These are phyloP conservation scores for Melanogaster broomeanus DNA, from an alignment of 768 basidiomycete species.

Conservation along the genomic window DNA sequence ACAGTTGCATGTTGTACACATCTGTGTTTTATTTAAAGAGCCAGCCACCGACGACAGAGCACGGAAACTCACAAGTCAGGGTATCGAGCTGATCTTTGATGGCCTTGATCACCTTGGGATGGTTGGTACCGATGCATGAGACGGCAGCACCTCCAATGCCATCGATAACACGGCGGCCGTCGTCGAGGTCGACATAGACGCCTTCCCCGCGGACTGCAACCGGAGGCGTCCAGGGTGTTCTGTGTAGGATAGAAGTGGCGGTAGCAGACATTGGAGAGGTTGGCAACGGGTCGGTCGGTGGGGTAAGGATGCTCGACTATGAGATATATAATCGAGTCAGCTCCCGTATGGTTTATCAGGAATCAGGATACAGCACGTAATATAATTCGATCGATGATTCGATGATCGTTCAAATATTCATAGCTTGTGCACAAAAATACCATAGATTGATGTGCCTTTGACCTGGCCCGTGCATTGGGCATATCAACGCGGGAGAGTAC, in stretches of 20 bases:
- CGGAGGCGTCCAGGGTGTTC: slow-evolving; percentile 76
- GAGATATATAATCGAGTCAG: not conserved
- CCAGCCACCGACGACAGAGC: not conserved
- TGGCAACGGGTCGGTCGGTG: not conserved
- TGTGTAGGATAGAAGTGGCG: slow-evolving; percentile 52
- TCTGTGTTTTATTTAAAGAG: slow-evolving; percentile 43
- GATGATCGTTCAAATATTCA: no score
- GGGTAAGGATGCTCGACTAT: not conserved
- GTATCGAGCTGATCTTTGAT: slow-evolving; percentile 81
- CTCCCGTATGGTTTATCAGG: no score
- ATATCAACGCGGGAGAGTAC: no score
- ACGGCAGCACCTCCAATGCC: slow-evolving; percentile 88
- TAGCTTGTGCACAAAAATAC: no score
- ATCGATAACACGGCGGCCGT: slow-evolving; percentile 72
- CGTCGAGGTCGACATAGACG: slow-evolving; percentile 69
- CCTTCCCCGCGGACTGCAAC: slow-evolving; percentile 68
- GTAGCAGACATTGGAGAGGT: slow-evolving; percentile 13
- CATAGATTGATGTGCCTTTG: no score
- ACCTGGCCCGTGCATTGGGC: no score
- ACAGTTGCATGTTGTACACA: slow-evolving; percentile 85
- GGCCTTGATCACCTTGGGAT: slow-evolving; percentile 70
- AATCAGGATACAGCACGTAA: no score
- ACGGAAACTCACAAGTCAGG: slow-evolving; percentile 60
- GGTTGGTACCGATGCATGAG: slow-evolving; percentile 70
- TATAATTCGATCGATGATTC: no score